These are phyloP conservation scores for Annona squamosa DNA, from an alignment of 164 flowering plant species.

Conservation along the genomic window DNA sequence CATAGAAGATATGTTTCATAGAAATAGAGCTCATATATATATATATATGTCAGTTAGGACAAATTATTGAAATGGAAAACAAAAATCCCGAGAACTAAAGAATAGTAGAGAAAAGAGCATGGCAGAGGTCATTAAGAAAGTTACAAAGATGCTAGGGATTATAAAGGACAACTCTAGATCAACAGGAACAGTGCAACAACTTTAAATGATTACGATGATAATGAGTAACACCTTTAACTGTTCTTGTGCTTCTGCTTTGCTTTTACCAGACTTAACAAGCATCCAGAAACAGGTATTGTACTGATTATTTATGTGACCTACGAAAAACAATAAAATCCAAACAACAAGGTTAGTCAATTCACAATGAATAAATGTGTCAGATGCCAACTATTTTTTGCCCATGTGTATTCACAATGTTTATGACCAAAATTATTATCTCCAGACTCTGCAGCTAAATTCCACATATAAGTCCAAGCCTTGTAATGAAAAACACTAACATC, in stretches of 20 bases:
- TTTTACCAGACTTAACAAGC: constrained; percentile 79
- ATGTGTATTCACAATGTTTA: not conserved
- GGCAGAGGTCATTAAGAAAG: too few relatives aligned
- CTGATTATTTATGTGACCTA: constrained; percentile 87
- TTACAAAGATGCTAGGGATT: too few relatives aligned
- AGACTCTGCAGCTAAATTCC: not conserved
- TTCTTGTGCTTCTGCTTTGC: constrained; percentile 63
- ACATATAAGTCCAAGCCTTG: not conserved
- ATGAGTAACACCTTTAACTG: constrained; percentile 46
- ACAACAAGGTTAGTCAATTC: not conserved
- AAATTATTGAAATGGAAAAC: too few relatives aligned
- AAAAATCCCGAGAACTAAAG: too few relatives aligned
- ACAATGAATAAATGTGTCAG: not conserved
- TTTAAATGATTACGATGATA: too few relatives aligned
- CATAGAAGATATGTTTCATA: too few relatives aligned
- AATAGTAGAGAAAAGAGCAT: too few relatives aligned
- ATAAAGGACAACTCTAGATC: not conserved
- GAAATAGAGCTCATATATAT: too few relatives aligned
- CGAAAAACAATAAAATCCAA: not conserved
- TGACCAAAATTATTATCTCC: not conserved
- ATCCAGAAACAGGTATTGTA: constrained; percentile 90
- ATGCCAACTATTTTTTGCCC: not conserved
- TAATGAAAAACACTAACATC: not conserved
- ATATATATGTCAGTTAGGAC: too few relatives aligned
- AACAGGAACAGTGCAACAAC: too few relatives aligned